These are phyloP conservation scores for Lathyrus oleraceus DNA, from an alignment of 306 rosid genomes.

Conservation along the genomic window DNA sequence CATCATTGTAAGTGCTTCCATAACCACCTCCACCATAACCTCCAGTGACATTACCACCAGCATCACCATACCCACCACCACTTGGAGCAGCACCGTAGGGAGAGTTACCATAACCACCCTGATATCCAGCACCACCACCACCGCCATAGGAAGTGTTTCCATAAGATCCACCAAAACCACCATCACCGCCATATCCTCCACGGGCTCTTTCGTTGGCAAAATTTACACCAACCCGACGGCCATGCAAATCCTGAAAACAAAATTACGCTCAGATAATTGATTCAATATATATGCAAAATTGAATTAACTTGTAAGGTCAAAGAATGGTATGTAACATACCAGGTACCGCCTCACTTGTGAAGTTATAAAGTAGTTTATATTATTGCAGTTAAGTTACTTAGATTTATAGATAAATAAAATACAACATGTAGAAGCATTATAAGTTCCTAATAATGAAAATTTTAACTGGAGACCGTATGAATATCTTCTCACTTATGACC, in stretches of 20 bases:
- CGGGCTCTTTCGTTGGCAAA: constrained; percentile 78
- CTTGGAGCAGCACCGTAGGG: constrained; percentile 16
- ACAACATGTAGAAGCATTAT: background rate
- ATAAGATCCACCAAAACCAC: constrained; percentile 45
- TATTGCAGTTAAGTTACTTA: background rate
- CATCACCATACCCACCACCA: constrained; percentile 20
- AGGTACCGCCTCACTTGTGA: background rate
- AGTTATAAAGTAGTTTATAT: constrained; percentile 2
- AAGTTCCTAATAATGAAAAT: constrained; percentile 8
- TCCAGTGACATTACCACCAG: constrained; percentile 15
- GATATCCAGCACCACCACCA: constrained; percentile 30
- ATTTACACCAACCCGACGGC: constrained; percentile 76
- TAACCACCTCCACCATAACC: constrained; percentile 32
- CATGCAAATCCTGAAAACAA: constrained; percentile 73
- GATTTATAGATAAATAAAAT: background rate
- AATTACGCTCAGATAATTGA: too few relatives aligned
- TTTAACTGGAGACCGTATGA: background rate
- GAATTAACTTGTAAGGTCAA: too few relatives aligned
- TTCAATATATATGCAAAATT: too few relatives aligned
- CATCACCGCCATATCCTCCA: constrained; percentile 39
- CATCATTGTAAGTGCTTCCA: constrained; percentile 26
- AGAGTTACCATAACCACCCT: constrained; percentile 35
- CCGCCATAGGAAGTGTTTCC: constrained; percentile 24
- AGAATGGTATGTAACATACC: constrained; percentile 5
- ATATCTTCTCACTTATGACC: background rate